Conservation (phyloP, 768 basidiomycete species). For the Epithele typhae region DNA sequence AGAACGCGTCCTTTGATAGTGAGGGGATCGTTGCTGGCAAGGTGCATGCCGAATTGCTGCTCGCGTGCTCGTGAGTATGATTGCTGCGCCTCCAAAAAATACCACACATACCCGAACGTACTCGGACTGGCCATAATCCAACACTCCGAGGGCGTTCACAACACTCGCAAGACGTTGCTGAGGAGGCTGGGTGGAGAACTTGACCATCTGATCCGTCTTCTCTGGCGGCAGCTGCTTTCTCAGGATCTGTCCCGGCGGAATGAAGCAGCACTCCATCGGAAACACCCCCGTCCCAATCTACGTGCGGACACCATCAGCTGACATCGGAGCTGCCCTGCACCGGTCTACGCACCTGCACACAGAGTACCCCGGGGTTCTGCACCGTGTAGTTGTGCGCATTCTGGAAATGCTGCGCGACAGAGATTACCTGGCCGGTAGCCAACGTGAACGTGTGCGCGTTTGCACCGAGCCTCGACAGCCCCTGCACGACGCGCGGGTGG, state of each 20-base stretch:
- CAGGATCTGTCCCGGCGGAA: slow-evolving; percentile 65
- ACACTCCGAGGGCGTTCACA: slow-evolving; percentile 46
- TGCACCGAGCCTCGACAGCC: slow-evolving; percentile 51
- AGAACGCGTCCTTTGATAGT: too few species aligned
- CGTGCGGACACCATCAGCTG: not conserved
- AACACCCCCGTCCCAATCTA: slow-evolving; percentile 61
- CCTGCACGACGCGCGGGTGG: slow-evolving; percentile 61
- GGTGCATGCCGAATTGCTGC: too few species aligned
- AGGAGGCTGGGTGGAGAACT: slow-evolving; percentile 65
- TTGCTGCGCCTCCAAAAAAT: too few species aligned
- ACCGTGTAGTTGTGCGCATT: slow-evolving; percentile 48
- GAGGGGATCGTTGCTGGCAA: too few species aligned
- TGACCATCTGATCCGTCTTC: slow-evolving; percentile 56
- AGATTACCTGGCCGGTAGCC: slow-evolving; percentile 50
- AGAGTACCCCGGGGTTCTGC: slow-evolving; percentile 57
- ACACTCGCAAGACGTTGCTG: slow-evolving; percentile 53
- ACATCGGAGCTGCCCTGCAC: not conserved
- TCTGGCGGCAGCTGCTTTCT: slow-evolving; percentile 67
- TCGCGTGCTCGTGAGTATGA: too few species aligned
- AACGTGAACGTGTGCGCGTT: slow-evolving; percentile 49
- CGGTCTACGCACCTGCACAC: slow-evolving; percentile 55
- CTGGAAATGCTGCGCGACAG: slow-evolving; percentile 61
- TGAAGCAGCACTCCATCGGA: slow-evolving; percentile 63
- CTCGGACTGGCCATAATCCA: slow-evolving; percentile 34
- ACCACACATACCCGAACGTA: slow-evolving; percentile 54